Base-by-base conservation (phyloP, 2,329 filamentous ascomycete genomes). In the Fusarium ambrosium region DNA sequence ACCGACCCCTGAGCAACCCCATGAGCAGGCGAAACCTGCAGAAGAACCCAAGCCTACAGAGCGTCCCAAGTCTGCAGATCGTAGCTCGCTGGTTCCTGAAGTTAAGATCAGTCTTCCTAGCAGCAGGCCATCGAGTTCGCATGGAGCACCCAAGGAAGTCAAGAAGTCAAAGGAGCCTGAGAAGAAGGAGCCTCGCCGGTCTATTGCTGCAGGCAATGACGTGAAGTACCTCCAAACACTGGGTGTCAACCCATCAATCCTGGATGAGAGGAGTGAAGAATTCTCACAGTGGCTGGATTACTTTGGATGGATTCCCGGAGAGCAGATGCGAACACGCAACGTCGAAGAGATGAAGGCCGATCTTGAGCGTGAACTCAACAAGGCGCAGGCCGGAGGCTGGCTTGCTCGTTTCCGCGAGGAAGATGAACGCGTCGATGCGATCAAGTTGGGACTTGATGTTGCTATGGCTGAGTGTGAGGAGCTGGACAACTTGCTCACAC, bases 391-490 rank as follows among this genome's bases (percentile, higher is more conserved):
- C 60, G 96, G 95, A 66, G 95, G 94, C 70, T 98, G 96, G 95
- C 87, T 98, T 58, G 92, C 93, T 61, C 92, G 96, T 70, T 89
- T 92, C 74, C 87, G 96, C 75, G 94, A 97, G 75, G 95, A 98
- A 78, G 96, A 98, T 80, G 95, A 97, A 71, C 91, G 96, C 68
- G 93, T 98, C 2, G 92, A 95, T 68, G 93, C 94, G 29, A 94
- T 99, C 76, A 95, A 96, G 78, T 90, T 87, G 67, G 92, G 97
- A 64, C 92, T 99, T 64, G 96, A 99, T 80, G 89, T 92, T 73
- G 94, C 95, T n/a, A 95, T 99, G 78, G 90, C 92, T 22, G 97
- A 99, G 84, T 98, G 97, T 79, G 97, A 99, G 78, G 96, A 98
- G 84, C 87, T 99, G 68, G 97, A 99, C 81, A 97, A 97, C 69